These are phyloP conservation scores for Entomortierella beljakovae DNA, from an alignment of 192 early-diverging fungal species.

Conservation along the genomic window DNA sequence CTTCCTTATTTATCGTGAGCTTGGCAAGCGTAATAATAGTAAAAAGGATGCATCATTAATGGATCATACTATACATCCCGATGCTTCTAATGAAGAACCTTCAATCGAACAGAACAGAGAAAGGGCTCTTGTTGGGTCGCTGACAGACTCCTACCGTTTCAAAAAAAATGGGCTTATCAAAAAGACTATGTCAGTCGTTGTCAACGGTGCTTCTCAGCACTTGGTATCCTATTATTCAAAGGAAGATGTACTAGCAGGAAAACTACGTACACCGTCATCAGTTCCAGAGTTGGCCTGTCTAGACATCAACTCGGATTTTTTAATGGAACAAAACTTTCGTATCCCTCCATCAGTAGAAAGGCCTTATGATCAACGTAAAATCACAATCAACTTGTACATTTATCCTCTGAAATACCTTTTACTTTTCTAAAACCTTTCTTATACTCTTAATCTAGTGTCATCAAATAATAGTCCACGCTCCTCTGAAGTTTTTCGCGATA, in stretches of 20 bases:
- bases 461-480: too few species aligned
- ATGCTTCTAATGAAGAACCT: conserved; percentile 34
- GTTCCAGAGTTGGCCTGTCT: conserved; percentile 61
- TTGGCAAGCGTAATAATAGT: conserved; percentile 63
- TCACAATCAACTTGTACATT: too few species aligned
- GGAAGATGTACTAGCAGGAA: conserved; percentile 62
- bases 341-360: conserved; percentile 62
- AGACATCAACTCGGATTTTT: conserved; percentile 67
- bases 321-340: conserved; percentile 70
- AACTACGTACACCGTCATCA: conserved; percentile 65
- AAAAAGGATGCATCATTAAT: conserved; percentile 62
- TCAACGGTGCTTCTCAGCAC: conserved; percentile 69
- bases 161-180: conserved; percentile 78
- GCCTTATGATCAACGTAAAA: conserved; percentile 45
- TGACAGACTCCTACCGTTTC: conserved; percentile 69
- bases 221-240: conserved; percentile 70
- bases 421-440: too few species aligned
- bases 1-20: conserved; percentile 84
- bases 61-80: conserved; percentile 33
- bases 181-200: conserved; percentile 81
- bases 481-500: too few species aligned
- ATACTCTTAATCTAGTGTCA: too few species aligned
- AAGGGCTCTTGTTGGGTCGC: conserved; percentile 63
- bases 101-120: conserved; percentile 60
- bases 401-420: too few species aligned